phyloP scores from a whole-genome alignment of 1,139 yeast species.

The Suzukiozyma palmioleophila region DNA sequence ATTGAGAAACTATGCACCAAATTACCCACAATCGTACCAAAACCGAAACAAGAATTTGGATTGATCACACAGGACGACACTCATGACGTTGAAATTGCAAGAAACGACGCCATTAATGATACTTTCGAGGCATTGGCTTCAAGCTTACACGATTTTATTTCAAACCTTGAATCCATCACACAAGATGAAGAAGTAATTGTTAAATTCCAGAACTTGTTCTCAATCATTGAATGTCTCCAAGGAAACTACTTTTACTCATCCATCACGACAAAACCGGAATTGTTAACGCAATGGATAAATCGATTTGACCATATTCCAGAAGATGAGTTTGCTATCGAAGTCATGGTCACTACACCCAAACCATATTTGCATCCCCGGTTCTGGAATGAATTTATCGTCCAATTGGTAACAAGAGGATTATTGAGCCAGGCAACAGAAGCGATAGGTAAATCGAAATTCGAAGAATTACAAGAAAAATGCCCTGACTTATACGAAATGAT shows the following conservation, averaged over 20 bases:
- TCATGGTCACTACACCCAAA: slow-evolving; percentile 37
- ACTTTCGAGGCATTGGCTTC: slow-evolving; percentile 27
- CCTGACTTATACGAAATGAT: slow-evolving; percentile 36
- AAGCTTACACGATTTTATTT: slow-evolving; percentile 16
- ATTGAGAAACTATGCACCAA: slow-evolving; percentile 26
- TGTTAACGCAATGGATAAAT: slow-evolving; percentile 59
- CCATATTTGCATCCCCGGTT: slow-evolving; percentile 56
- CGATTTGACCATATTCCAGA: slow-evolving; percentile 61
- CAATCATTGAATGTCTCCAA: slow-evolving; percentile 54
- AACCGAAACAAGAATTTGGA: slow-evolving; percentile 28
- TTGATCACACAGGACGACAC: slow-evolving; percentile 20
- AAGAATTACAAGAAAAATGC: slow-evolving; percentile 27
- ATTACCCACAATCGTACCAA: slow-evolving; percentile 11
- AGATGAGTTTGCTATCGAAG: slow-evolving; percentile 40
- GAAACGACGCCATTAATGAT: slow-evolving; percentile 18
- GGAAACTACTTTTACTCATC: slow-evolving; percentile 46
- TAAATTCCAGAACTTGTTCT: slow-evolving; percentile 21
- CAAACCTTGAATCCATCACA: slow-evolving; percentile 14
- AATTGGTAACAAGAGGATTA: slow-evolving; percentile 59
- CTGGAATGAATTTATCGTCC: slow-evolving; percentile 59
- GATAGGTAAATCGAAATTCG: slow-evolving; percentile 36
- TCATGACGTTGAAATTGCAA: slow-evolving; percentile 8
- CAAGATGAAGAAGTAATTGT: slow-evolving; percentile 14
- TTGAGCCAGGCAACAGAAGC: slow-evolving; percentile 52
- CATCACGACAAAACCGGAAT: slow-evolving; percentile 41